These are phyloP conservation scores for Cornus florida DNA, from an alignment of 148 eudicot species.

Conservation along the genomic window DNA sequence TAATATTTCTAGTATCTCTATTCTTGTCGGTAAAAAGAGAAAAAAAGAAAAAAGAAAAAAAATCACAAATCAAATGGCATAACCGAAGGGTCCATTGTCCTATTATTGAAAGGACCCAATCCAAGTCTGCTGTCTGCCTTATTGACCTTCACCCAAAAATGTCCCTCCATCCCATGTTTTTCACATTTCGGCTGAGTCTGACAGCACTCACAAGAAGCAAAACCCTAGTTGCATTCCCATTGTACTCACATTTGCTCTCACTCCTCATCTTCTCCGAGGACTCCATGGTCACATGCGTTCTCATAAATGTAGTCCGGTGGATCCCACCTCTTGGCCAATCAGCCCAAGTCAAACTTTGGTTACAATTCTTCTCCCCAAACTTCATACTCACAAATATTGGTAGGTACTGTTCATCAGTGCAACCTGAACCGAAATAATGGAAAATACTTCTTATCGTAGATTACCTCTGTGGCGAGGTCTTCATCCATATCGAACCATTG, in stretches of 20 bases:
- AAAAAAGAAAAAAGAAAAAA: too few species aligned
- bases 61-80: too few species aligned
- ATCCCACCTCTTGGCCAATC: conserved; percentile 37
- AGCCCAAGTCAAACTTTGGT: conserved; percentile 27
- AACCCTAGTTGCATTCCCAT: not conserved
- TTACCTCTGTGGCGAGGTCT: conserved; percentile 34
- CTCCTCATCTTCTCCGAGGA: not conserved
- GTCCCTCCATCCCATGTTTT: too few species aligned
- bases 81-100: too few species aligned
- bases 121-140: too few species aligned
- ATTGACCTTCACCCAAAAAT: too few species aligned
- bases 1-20: too few species aligned
- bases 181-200: too few species aligned
- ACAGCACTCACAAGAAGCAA: not conserved
- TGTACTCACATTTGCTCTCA: not conserved
- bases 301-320: conserved; percentile 30
- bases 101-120: too few species aligned
- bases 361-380: conserved; percentile 23
- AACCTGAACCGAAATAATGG: conserved; percentile 39
- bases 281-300: conserved; percentile 13
- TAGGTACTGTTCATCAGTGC: conserved; percentile 36
- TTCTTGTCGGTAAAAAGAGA: too few species aligned
- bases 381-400: conserved; percentile 23
- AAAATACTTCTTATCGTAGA: conserved; percentile 33
- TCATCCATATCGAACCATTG: conserved; percentile 61